Evolutionary conservation across 169 alveolate genomes (phyloP), one percentile per base, ranked within the genome.

Genomic region (Theileria sp.): DNA sequence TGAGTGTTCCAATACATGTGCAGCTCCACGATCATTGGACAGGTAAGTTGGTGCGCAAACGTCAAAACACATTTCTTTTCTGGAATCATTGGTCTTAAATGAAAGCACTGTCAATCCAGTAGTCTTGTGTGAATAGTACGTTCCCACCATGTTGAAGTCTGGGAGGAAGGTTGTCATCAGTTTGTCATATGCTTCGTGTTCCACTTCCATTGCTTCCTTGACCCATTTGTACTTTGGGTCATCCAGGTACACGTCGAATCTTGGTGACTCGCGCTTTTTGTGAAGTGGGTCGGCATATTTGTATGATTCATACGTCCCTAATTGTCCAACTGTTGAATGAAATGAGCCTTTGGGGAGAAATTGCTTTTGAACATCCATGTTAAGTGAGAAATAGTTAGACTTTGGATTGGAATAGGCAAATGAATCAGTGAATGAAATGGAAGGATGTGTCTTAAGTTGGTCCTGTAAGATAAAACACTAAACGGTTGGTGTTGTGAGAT

Each of bases 1-100:
- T 6, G 95, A 65, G 82, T 95, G 98, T 80, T 95, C 98, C 74
- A 93, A 74, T 9, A 95, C 92, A 67, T 93, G 97, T 3, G 97
- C 93, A 69, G 87, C 79, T 21, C 95, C 95, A 15, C 87, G 67
- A 61, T 84, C 92, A 44, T 79, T 65, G 9, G 68, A 70, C 38
- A 79, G 91, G 26, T 78, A 80, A 3, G 91, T 85, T n/a, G 91
- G 91, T 15, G 79, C 36, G 17, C 75, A 69, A 1, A 85, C 75
- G 38, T 85, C 91, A 34, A 85, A 85, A 21, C 77, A 68, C 79
- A 79, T 78, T 49, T 85, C 91, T 38, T 73, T 85, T 38, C 80
- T 86, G 15, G 51, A 7, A 1, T 49, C 72, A 64, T 78, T 83
- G 9, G 87, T 77, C 26, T 23, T 79, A 19, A 85, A 49, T 30